Percentiles rank a stretch among this genome's conserved stretches.
Evolutionary conservation across 257 asterid genomes (phyloP).

Genomic region (Solanum megistacrolobum): DNA sequence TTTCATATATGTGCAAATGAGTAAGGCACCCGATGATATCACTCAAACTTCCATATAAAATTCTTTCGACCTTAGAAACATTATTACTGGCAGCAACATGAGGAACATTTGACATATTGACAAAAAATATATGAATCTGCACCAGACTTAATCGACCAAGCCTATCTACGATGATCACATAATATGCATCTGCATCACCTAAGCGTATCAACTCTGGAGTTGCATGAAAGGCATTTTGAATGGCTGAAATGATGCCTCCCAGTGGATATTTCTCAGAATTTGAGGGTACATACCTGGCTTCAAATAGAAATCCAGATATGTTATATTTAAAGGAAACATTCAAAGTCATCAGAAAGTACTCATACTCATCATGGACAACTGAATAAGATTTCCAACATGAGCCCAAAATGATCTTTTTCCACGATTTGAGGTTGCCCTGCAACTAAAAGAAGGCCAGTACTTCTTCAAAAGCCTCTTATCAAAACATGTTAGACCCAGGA

Average conservation of each 20-base stretch:
- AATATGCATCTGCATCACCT: slow-evolving; percentile 24
- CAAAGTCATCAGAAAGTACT: slow-evolving; percentile 57
- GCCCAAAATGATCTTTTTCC: slow-evolving; percentile 84
- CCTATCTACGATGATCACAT: too few relatives aligned
- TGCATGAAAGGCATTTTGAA: slow-evolving; percentile 69
- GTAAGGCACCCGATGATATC: too few relatives aligned
- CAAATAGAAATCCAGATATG: slow-evolving; percentile 57
- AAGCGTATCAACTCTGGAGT: slow-evolving; percentile 76
- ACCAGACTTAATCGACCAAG: too few relatives aligned
- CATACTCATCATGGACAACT: slow-evolving; percentile 64
- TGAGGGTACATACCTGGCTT: slow-evolving; percentile 84
- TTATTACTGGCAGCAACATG: too few relatives aligned
- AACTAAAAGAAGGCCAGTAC: slow-evolving; percentile 79
- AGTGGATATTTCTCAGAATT: slow-evolving; percentile 78
- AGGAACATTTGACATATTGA: too few relatives aligned
- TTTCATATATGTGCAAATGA: too few relatives aligned
- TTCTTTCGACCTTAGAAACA: too few relatives aligned
- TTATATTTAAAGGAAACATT: slow-evolving; percentile 67
- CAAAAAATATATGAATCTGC: too few relatives aligned
- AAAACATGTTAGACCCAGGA: too few relatives aligned
- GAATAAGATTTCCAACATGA: slow-evolving; percentile 76
- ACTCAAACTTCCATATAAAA: too few relatives aligned
- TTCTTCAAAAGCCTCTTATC: slow-evolving; percentile 22
- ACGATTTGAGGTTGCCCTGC: slow-evolving; percentile 46
- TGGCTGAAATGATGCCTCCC: slow-evolving; percentile 69